Conservation (phyloP, 768 basidiomycete species). For the Pleurotus salmoneostramineus region DNA sequence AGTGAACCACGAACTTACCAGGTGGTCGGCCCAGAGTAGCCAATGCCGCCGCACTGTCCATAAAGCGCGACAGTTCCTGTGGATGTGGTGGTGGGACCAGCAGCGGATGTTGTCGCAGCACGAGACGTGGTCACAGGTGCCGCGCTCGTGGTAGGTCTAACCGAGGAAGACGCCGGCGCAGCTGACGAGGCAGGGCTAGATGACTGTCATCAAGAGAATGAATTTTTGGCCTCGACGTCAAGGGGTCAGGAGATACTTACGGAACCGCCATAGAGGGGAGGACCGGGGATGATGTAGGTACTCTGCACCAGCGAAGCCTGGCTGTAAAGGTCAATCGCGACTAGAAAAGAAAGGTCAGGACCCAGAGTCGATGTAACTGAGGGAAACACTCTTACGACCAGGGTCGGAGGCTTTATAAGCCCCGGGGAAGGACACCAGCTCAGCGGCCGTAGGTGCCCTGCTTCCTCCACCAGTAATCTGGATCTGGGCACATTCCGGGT, state of each 20-base stretch:
- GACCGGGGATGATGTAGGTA: constrained; percentile 41
- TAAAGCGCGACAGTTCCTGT: constrained; percentile 31
- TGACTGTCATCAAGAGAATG: background rate
- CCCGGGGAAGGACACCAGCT: constrained; percentile 48
- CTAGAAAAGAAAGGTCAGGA: constrained; percentile 14
- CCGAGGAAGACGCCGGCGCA: background rate
- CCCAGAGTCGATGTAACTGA: background rate
- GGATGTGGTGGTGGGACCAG: constrained; percentile 9
- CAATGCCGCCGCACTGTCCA: constrained; percentile 40
- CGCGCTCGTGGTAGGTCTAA: background rate
- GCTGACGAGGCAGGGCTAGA: background rate
- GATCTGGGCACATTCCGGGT: constrained; percentile 55
- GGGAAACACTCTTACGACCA: constrained; percentile 27
- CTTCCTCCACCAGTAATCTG: constrained; percentile 37
- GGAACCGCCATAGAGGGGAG: constrained; percentile 40
- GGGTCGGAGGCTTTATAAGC: constrained; percentile 39
- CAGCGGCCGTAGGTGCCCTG: constrained; percentile 31
- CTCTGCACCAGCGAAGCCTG: constrained; percentile 32
- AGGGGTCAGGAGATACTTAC: background rate
- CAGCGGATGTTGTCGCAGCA: constrained; percentile 10
- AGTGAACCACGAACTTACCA: constrained; percentile 22
- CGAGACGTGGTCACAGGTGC: constrained; percentile 5
- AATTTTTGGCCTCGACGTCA: background rate
- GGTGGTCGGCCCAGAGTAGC: constrained; percentile 31
- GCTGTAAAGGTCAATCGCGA: constrained; percentile 36